These are phyloP conservation scores for Penicillium longicatenatum DNA, from an alignment of 495 filamentous ascomycete genomes.

Conservation along the genomic window DNA sequence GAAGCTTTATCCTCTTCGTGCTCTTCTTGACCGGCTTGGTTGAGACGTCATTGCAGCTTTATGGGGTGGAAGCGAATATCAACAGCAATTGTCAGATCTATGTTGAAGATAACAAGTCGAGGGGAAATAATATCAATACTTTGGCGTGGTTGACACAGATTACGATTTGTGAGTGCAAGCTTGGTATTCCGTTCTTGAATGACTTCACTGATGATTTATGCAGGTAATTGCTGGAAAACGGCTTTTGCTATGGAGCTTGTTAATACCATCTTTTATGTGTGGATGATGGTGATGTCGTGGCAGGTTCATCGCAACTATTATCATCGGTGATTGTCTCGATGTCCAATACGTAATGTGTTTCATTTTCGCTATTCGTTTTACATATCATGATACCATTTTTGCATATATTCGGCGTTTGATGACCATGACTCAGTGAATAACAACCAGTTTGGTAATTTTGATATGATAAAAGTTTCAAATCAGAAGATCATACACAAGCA, in stretches of 20 bases:
- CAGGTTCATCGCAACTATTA: slow-evolving; percentile 74
- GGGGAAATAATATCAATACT: slow-evolving; percentile 67
- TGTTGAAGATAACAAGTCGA: slow-evolving; percentile 57
- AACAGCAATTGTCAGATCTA: slow-evolving; percentile 78
- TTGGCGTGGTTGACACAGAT: slow-evolving; percentile 86
- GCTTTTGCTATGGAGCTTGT: slow-evolving; percentile 69
- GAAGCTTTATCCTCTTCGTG: slow-evolving; percentile 90
- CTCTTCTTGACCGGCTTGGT: slow-evolving; percentile 92
- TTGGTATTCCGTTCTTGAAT: background rate
- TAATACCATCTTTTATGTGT: slow-evolving; percentile 81
- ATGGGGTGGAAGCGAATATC: slow-evolving; percentile 73
- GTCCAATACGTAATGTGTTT: background rate
- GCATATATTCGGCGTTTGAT: slow-evolving; percentile 21
- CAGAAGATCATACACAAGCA: background rate
- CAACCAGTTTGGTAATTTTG: too few relatives aligned
- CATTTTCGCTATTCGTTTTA: background rate
- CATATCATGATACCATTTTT: slow-evolving; percentile 21
- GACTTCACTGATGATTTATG: slow-evolving; percentile 2
- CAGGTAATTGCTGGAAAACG: slow-evolving; percentile 60
- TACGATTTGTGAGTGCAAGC: slow-evolving; percentile 69
- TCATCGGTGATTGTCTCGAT: slow-evolving; percentile 14
- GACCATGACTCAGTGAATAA: background rate
- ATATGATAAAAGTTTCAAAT: too few relatives aligned
- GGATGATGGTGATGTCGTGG: slow-evolving; percentile 92
- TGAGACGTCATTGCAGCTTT: slow-evolving; percentile 86